phyloP scores from a whole-genome alignment of 1,284 basidiomycete species.

The Fistulinella cinereoalba region DNA sequence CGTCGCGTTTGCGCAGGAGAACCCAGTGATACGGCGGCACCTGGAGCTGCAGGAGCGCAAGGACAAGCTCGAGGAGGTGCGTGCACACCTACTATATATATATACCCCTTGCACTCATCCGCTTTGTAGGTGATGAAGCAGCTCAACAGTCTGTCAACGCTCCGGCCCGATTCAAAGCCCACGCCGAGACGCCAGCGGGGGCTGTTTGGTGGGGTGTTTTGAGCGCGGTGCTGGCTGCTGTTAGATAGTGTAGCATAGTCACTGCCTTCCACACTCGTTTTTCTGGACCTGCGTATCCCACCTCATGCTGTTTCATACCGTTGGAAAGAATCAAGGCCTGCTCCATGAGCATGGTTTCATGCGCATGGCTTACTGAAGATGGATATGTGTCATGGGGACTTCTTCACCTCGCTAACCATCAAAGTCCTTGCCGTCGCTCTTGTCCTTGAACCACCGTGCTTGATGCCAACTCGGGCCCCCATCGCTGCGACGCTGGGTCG shows the following conservation, averaged over 20 bases:
- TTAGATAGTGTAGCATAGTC: background rate
- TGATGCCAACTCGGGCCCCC: too few relatives aligned
- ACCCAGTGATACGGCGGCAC: slow-evolving; percentile 81
- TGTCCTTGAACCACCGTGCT: too few relatives aligned
- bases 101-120: background rate
- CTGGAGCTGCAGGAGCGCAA: slow-evolving; percentile 97
- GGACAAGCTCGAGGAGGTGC: slow-evolving; percentile 94
- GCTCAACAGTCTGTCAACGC: slow-evolving; percentile 79
- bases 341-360: too few relatives aligned
- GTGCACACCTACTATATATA: slow-evolving; percentile 4
- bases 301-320: background rate
- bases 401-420: too few relatives aligned
- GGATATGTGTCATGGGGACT: too few relatives aligned
- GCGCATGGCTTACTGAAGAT: too few relatives aligned
- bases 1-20: slow-evolving; percentile 89
- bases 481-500: too few relatives aligned
- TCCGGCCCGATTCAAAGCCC: slow-evolving; percentile 74
- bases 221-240: slow-evolving; percentile 1
- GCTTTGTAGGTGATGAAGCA: slow-evolving; percentile 80
- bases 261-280: slow-evolving; percentile 15
- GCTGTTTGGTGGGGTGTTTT: slow-evolving; percentile 69
- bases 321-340: slow-evolving; percentile 1
- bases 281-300: background rate
- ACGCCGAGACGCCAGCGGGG: slow-evolving; percentile 67
- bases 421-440: too few relatives aligned